Evolutionary conservation across 139 green algal genomes (phyloP), one percentile per base, ranked within the genome.

Genomic region (Pleodorina starrii): DNA sequence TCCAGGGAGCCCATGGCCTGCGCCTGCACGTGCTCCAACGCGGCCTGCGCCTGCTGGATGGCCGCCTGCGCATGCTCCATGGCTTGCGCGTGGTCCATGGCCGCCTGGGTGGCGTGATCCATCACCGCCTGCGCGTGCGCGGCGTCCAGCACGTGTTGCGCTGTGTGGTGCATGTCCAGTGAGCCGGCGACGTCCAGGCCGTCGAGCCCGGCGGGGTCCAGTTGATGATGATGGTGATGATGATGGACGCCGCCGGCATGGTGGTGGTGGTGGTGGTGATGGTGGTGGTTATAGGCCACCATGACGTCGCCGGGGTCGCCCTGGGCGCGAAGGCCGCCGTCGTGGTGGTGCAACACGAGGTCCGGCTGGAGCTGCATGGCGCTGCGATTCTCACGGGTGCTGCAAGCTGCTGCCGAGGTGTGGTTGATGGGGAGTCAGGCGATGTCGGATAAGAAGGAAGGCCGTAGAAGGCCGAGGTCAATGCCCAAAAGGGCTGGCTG

Each of bases 11-110:
- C 40, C 72, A 79, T 79, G 21, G 69, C 72, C 42, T 80, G 72
- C 10, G 79, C 79, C 29, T 66, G 54, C 9, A 66, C 54, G 38
- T 87, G 80, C 40, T 89, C 48, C 25, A 83, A 36, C 0, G 69
- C 69, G 6, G 68, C 69, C 84, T 83, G 84, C 35, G 84, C 84
- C 27, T 89, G 84, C 84, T 89, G 69, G 17, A 89, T 89, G 48
- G 69, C 84, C 2, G 84, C 84, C 43, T 89, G 84, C 25, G 68
- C 69, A 11, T 89, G 69, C 84, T 89, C 36, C 71, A 83, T 72
- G 36, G 82, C 83, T 54, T 80, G 48, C 5, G 19, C 48, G 48
- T 89, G 83, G 10, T 81, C 84, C n/a, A 83, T 88, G 9, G 42
- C 59, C 9, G 60, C 42, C 17, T 77, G 40, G 19, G 43, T 40